Evolutionary conservation across 371 early-diverging fungal species (phyloP).

Genomic region (Syncephalastrum monosporum): DNA sequence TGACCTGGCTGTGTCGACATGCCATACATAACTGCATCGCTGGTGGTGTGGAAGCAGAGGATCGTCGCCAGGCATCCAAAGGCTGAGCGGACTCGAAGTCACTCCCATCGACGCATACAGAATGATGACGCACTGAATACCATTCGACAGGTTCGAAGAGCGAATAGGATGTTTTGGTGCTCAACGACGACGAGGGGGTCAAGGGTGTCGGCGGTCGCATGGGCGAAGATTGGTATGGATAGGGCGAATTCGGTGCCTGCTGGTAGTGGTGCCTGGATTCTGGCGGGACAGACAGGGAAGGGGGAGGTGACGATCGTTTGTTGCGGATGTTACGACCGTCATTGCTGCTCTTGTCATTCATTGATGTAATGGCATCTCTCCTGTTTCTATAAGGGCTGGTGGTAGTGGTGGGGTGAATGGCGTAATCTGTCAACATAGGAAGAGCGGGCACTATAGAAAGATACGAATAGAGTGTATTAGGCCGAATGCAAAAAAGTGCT

Average conservation of each 20-base stretch:
- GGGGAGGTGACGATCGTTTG: not conserved
- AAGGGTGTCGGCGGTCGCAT: constrained; percentile 8
- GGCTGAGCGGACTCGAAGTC: constrained; percentile 12
- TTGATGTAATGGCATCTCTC: not conserved
- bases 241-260: too few species aligned
- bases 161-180: constrained; percentile 12
- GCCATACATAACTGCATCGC: not conserved
- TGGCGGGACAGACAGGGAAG: not conserved
- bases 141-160: constrained; percentile 14
- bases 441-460: constrained; percentile 1
- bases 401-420: too few species aligned
- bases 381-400: too few species aligned
- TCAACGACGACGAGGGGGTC: constrained; percentile 5
- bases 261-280: too few species aligned
- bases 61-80: constrained; percentile 7
- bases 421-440: constrained; percentile 4
- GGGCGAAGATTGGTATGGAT: not conserved
- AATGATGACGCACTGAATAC: constrained; percentile 23
- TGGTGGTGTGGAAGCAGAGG: constrained; percentile 8
- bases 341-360: constrained; percentile 3
- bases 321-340: not conserved
- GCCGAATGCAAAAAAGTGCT: too few species aligned
- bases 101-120: constrained; percentile 15
- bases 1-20: constrained; percentile 1
- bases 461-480: not conserved